phyloP scores from a whole-genome alignment of 2,329 filamentous ascomycete genomes.

The Pyrenochaeta sp. region DNA sequence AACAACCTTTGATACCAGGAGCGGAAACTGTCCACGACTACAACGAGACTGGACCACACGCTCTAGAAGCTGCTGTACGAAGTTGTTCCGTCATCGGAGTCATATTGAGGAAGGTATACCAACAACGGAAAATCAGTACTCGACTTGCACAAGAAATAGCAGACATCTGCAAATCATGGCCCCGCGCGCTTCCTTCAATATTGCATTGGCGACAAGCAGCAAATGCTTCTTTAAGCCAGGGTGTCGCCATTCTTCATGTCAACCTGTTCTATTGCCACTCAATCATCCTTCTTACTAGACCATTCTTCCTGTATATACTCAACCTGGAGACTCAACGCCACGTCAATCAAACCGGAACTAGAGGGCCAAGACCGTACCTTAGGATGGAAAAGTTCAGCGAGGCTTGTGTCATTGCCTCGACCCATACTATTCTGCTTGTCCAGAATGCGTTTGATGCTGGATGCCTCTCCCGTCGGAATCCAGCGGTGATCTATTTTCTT shows the following conservation, averaged over 20 bases:
- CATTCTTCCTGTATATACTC: constrained; percentile 68
- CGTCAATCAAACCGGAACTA: constrained; percentile 32
- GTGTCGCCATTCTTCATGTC: constrained; percentile 67
- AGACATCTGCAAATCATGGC: constrained; percentile 61
- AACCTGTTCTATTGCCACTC: constrained; percentile 70
- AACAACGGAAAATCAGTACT: constrained; percentile 65
- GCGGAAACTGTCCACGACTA: constrained; percentile 25
- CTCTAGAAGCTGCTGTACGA: constrained; percentile 64
- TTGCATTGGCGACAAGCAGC: constrained; percentile 61
- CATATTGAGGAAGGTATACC: constrained; percentile 67
- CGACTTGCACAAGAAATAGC: constrained; percentile 65
- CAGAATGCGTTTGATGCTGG: constrained; percentile 52
- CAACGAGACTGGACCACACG: constrained; percentile 47
- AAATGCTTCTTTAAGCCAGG: constrained; percentile 55
- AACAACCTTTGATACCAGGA: constrained; percentile 24
- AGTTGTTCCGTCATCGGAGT: constrained; percentile 65
- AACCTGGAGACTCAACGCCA: constrained; percentile 53
- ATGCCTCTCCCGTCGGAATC: constrained; percentile 50
- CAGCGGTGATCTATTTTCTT: constrained; percentile 52
- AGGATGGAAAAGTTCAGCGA: constrained; percentile 59
- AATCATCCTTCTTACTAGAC: constrained; percentile 68
- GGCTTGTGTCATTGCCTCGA: constrained; percentile 52
- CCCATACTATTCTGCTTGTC: constrained; percentile 50
- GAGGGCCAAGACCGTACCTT: constrained; percentile 37
- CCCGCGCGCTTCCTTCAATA: constrained; percentile 55